These are phyloP conservation scores for Houttuynia cordata DNA, from an alignment of 164 flowering plant genomes.

Conservation along the genomic window DNA sequence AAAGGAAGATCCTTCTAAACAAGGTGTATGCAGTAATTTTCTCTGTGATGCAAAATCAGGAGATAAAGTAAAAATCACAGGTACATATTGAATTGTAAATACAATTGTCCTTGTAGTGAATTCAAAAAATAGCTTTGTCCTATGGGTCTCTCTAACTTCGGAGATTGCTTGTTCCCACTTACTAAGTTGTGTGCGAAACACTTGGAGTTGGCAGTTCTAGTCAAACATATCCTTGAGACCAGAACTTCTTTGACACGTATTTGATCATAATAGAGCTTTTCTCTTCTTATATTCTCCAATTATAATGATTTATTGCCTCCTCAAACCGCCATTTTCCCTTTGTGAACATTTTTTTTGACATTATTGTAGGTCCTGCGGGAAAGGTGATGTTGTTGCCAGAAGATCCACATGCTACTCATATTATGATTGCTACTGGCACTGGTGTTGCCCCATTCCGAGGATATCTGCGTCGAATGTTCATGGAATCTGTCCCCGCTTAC, in stretches of 20 bases:
- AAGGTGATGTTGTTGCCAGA: conserved; percentile 92
- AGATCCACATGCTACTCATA: conserved; percentile 87
- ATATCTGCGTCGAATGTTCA: conserved; percentile 96
- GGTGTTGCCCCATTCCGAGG: conserved; percentile 95
- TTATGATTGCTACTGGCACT: conserved; percentile 97
- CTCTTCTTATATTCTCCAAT: background rate
- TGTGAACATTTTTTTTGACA: background rate
- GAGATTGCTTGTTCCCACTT: background rate
- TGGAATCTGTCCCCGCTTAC: conserved; percentile 73
- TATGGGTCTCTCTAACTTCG: background rate
- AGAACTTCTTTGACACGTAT: no score
- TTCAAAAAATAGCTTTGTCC: background rate
- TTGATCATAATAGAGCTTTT: no score
- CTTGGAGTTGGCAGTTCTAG: no score
- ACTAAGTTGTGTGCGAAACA: no score
- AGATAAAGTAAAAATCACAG: conserved; percentile 74
- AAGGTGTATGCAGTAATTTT: conserved; percentile 87
- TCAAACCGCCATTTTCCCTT: background rate
- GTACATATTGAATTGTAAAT: conserved; percentile 20
- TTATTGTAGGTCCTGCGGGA: conserved; percentile 72
- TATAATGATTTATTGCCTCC: background rate
- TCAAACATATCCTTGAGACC: no score
- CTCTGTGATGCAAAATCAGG: conserved; percentile 92
- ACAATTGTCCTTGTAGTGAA: background rate
- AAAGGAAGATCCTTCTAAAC: conserved; percentile 88